Base-by-base conservation (phyloP, 1,139 yeast genomes). In the Hansenula anomala region DNA sequence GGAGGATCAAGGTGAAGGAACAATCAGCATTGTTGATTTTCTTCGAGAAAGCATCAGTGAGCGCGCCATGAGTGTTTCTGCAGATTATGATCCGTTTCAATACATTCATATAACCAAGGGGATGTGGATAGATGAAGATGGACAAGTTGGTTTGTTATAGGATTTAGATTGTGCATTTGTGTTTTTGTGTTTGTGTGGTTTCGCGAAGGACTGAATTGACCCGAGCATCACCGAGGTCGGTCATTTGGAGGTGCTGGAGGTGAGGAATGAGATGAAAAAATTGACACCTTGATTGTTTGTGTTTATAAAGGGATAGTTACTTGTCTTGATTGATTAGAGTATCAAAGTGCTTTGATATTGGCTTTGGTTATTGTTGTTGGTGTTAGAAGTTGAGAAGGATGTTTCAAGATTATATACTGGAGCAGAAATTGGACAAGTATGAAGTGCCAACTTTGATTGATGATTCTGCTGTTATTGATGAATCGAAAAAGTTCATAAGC, bases 1-100 rank as follows among this genome's bases (percentile, higher is more conserved):
- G 11, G 30, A 30, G 17, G 15, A 23, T 2, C 8, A n/a, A n/a
- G 22, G 16, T 11, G 35, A 30, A 3, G 43, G 41, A 8, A 18
- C 23, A 13, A 35, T 49, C 7, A 34, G 38, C 24, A 19, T 50
- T 28, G 33, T 50, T 12, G 49, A 50, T 24, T 50, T 52, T 27
- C 33, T 52, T 11, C 41, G 47, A 26, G 54, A 52, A 36, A 44
- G 52, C 25, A 20, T 37, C 4, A 44, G 46, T 16, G 42, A 45
- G 8, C 36, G 41, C 8, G 45, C 46, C 10, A 46, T 44, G 49
- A 30, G 42, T n/a, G 33, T 40, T 5, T 11, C 34, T 9, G 43
- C 37, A 14, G 43, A 22, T 6, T 44, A 42, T 31, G 31, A 44
- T 30, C 44, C 49, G 2, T 14, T 34, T 16, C 37, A 40, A 12